A percentile compares a stretch with the other conserved stretches of the same genome.
phyloP scores from a whole-genome alignment of 1,284 basidiomycete genomes.

The Trichosporon ovoides region DNA sequence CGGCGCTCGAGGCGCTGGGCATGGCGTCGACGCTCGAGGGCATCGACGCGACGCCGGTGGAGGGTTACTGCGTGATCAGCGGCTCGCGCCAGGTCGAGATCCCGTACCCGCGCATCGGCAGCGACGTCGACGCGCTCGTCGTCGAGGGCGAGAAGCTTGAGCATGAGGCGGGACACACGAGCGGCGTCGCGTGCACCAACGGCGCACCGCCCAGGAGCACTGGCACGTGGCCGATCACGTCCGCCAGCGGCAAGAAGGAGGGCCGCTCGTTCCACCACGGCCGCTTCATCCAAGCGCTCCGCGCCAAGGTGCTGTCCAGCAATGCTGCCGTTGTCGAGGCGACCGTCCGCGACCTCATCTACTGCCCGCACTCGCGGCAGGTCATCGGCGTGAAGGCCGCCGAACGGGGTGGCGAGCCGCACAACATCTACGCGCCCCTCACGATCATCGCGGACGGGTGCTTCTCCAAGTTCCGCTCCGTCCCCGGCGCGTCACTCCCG shows the following conservation, averaged over 20 bases:
- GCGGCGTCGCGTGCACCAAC: constrained; percentile 12
- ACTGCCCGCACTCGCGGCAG: constrained; percentile 56
- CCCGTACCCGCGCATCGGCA: constrained; percentile 70
- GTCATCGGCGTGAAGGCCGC: constrained; percentile 63
- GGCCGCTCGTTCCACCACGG: constrained; percentile 91
- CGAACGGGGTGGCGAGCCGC: constrained; percentile 32
- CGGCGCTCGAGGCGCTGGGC: constrained; percentile 70
- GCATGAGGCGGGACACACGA: constrained; percentile 8
- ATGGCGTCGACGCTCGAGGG: constrained; percentile 65
- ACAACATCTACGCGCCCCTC: constrained; percentile 60
- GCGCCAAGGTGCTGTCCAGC: constrained; percentile 59
- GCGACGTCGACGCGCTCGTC: constrained; percentile 1
- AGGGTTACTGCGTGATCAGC: constrained; percentile 83
- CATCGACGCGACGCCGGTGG: constrained; percentile 78
- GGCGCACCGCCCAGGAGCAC: not conserved
- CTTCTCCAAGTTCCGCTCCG: constrained; percentile 73
- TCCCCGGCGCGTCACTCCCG: constrained; percentile 35
- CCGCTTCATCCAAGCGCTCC: constrained; percentile 75
- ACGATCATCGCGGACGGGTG: constrained; percentile 92
- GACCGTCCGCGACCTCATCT: constrained; percentile 69
- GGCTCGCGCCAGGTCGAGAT: constrained; percentile 56
- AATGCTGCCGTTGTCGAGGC: constrained; percentile 54
- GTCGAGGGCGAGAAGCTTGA: not conserved
- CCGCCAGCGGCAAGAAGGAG: constrained; percentile 47
- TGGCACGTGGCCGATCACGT: constrained; percentile 30